Evolutionary conservation across 2,329 filamentous ascomycete genomes (phyloP), one percentile per base, ranked within the genome.

Genomic region (Leptoxyphium fumago): DNA sequence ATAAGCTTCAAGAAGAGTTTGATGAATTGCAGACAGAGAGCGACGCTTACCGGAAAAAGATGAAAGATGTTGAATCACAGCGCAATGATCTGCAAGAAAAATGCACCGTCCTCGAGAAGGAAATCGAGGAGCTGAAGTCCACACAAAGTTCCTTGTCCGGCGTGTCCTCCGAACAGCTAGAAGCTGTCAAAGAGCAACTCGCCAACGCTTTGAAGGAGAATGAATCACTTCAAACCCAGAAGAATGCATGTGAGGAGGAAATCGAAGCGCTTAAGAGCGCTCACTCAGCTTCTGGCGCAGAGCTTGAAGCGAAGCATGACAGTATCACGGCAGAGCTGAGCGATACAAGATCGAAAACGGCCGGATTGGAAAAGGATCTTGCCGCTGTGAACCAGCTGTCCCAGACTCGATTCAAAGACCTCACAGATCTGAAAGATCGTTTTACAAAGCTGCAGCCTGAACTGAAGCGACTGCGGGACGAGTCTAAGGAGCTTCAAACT

Each of bases 401-500:
- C 0, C 81, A 93, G 48, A 82, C 77, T 13, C 75, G 91, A 28
- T 96, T 87, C 68, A 94, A 87, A 61, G 88, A 96, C 47, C 68
- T 95, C 1, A 80, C 80, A 0, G 84, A 94, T 26, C 68, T 94
- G 39, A 75, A 81, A 15, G 83, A 89, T 48, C 71, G 88, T 2
- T 64, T 95, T 28, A 80, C 87, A 51, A 93, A 91, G 60, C 75
- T 83, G 1, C 88, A 95, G 56, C 83, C 86, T 0, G 89, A 98
- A 62, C 68, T 96, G 18, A 82, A 81, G 59, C 80, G 69, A 39
- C 70, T 96, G 15, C 78, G 85, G 7, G 77, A 80, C 41, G 88
- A 96, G 54, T 80, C 84, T 28, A 74, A 76, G 0, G 74, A 80
- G 36, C 70, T 96, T 29, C 88, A 86, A 61, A 70, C 69, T 0